A percentile compares a stretch with the other conserved stretches of the same genome.
Conservation (phyloP, 2,329 filamentous ascomycete species). For the Colletotrichum aenigma region DNA sequence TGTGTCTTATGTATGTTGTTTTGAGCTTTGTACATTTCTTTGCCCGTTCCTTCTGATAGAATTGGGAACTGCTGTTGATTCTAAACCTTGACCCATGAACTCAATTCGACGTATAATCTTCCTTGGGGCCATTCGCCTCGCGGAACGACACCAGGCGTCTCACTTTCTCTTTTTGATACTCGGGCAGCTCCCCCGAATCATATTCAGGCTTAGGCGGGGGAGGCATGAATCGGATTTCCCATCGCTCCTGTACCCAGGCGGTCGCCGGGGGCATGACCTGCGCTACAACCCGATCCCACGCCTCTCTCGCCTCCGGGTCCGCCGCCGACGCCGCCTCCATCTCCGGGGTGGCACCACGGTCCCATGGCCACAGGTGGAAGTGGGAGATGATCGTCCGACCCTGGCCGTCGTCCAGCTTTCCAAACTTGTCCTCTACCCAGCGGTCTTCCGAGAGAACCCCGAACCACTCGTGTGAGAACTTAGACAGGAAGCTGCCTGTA, state of each 20-base stretch:
- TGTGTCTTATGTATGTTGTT: no score
- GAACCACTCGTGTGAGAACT: background rate
- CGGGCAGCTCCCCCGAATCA: background rate
- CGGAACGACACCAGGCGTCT: no score
- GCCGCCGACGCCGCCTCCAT: slow-evolving; percentile 14
- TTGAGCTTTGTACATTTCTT: no score
- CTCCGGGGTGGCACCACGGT: background rate
- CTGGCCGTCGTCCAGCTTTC: background rate
- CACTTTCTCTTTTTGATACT: no score
- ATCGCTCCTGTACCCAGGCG: slow-evolving; percentile 25
- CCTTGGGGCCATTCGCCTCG: no score
- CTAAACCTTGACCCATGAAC: no score
- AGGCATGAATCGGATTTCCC: slow-evolving; percentile 8
- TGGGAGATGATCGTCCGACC: slow-evolving; percentile 17
- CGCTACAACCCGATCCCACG: slow-evolving; percentile 12
- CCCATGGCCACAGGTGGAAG: slow-evolving; percentile 2
- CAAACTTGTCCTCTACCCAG: slow-evolving; percentile 8
- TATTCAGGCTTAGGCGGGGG: background rate
- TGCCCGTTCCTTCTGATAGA: no score
- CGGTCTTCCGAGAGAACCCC: slow-evolving; percentile 9
- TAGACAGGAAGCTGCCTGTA: background rate
- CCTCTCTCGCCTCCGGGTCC: slow-evolving; percentile 18
- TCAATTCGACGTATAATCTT: no score
- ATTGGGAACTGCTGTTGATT: no score
- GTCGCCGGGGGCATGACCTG: slow-evolving; percentile 24